A percentile compares a stretch with the other conserved stretches of the same genome.
phyloP scores from a whole-genome alignment of 306 rosid genomes.

The Cucumis hystrix region DNA sequence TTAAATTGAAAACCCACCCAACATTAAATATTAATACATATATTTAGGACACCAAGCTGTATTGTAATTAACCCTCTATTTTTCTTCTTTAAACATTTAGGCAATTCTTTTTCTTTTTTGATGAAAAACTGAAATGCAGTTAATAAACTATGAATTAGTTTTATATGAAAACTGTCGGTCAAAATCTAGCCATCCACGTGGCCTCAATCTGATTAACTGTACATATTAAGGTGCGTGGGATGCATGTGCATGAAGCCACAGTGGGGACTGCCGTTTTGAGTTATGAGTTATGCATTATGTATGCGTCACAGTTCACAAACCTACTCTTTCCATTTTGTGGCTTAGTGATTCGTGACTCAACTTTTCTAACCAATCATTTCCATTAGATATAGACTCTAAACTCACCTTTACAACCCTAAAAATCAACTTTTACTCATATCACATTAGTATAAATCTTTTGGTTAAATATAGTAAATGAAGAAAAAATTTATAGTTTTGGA shows the following conservation, averaged over 20 bases:
- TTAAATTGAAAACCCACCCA: background rate
- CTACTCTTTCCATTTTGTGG: background rate
- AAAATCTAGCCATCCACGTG: background rate
- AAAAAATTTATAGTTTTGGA: too few relatives aligned
- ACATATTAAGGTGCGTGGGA: too few relatives aligned
- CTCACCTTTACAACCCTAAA: too few relatives aligned
- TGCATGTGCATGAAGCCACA: background rate
- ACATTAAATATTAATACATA: background rate
- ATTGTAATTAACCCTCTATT: too few relatives aligned
- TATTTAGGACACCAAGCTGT: background rate
- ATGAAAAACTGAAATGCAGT: background rate
- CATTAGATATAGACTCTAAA: too few relatives aligned
- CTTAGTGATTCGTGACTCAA: background rate
- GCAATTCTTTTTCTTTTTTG: too few relatives aligned
- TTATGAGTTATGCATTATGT: background rate
- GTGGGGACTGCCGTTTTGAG: background rate
- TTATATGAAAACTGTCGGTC: background rate
- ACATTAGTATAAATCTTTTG: too few relatives aligned
- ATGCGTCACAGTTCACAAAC: background rate
- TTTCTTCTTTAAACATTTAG: too few relatives aligned
- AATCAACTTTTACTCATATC: too few relatives aligned
- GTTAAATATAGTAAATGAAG: too few relatives aligned
- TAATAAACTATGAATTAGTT: background rate
- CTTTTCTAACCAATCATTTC: too few relatives aligned
- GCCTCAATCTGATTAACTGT: too few relatives aligned